Base-by-base conservation (phyloP, 225 moss, liverwort and hornwort species). In the Marchantia paleacea region DNA sequence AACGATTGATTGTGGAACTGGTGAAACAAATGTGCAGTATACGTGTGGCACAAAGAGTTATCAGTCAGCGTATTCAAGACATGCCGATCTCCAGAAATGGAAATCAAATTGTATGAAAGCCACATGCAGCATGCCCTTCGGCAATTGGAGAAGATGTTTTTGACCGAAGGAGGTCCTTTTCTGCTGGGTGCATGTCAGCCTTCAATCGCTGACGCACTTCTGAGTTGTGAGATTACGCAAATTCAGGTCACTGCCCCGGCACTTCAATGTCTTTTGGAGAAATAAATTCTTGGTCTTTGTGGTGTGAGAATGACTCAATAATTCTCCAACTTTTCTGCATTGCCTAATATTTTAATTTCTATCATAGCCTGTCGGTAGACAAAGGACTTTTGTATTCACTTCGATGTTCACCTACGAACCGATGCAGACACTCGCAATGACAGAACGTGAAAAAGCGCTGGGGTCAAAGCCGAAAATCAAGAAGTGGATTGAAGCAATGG, bases 121-220 rank as follows among this genome's bases (percentile, higher is more conserved):
- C 18, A 81, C 29, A 79, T 92, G 69, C 39, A 52, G 81, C 55
- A 75, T 60, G 85, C 91, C 52, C 82, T 95, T n/a, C 76, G 86
- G 28, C 72, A 85, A 25, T 82, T 95, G 68, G 90, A 93, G 78
- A 85, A 87, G 50, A 83, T 83, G 18, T 92, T 89, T 89, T 83
- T 95, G 69, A 86, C 81, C 80, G 88, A 74, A 52, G 89, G 87
- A 64, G 89, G 88, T 51, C 84, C 87, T 20, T 95, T 89, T 85
- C 77, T 93, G 82, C 86, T 80, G 39, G 81, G 79, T 52, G 87
- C 89, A 65, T 68, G 53, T 60, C 85, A 92, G 73, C 92, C 89
- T 8, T 92, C 91, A 49, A 90, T 95, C n/a, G 95, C 95, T 60
- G 93, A 95, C 80, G 80, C 93, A 78, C 87, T 91, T 77, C 87